A percentile compares a stretch with the other conserved stretches of the same genome.
Evolutionary conservation across 2,329 filamentous ascomycete species (phyloP).

Genomic region (Aspergillus sp.): DNA sequence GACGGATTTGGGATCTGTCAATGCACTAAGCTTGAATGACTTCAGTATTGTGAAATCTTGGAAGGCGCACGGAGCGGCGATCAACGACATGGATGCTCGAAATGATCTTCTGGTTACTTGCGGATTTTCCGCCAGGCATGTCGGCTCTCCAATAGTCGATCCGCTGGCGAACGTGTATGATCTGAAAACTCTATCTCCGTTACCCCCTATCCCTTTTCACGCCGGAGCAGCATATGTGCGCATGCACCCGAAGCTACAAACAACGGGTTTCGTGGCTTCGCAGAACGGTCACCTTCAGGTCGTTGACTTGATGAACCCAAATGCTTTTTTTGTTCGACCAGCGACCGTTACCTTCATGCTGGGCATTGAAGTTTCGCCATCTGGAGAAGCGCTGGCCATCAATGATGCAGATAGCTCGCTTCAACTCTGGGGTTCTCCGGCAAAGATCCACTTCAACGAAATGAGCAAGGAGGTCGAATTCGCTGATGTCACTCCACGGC

Average conservation of each 20-base stretch:
- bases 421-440: conserved; percentile 85
- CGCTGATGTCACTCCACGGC: conserved; percentile 68
- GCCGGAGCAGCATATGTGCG: conserved; percentile 91
- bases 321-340: conserved; percentile 82
- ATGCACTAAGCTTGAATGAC: conserved; percentile 80
- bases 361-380: conserved; percentile 83
- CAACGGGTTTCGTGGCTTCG: conserved; percentile 91
- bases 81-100: conserved; percentile 97
- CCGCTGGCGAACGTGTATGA: conserved; percentile 95
- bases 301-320: conserved; percentile 92
- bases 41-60: conserved; percentile 83
- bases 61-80: conserved; percentile 84
- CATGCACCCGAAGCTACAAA: conserved; percentile 95
- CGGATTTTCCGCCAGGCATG: conserved; percentile 83
- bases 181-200: conserved; percentile 83
- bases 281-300: conserved; percentile 93
- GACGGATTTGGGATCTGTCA: conserved; percentile 77
- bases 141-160: conserved; percentile 81
- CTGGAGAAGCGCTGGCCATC: conserved; percentile 82
- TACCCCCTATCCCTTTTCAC: conserved; percentile 90
- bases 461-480: conserved; percentile 78
- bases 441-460: conserved; percentile 86
- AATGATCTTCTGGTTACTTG: conserved; percentile 96
- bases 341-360: conserved; percentile 78
- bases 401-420: conserved; percentile 78